These are phyloP conservation scores for Stephania japonica DNA, from an alignment of 164 flowering plant species.

Conservation along the genomic window DNA sequence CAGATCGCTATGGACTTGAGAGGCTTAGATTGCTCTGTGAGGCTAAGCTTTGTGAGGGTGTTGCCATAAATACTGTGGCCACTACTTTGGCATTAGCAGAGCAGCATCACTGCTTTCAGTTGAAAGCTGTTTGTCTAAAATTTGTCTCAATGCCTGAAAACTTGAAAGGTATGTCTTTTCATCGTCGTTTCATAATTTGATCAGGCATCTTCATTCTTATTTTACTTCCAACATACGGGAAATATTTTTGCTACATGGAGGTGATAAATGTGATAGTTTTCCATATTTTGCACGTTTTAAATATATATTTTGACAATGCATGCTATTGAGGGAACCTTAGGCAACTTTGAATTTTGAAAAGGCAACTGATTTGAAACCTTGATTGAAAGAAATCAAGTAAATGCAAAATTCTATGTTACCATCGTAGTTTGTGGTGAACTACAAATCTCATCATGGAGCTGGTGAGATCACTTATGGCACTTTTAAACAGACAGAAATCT, in stretches of 20 bases:
- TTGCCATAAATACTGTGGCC: conserved; percentile 88
- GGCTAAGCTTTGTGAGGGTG: conserved; percentile 69
- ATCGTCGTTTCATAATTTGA: neutral
- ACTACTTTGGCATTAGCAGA: conserved; percentile 96
- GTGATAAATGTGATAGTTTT: neutral
- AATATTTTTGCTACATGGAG: neutral
- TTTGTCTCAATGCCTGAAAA: conserved; percentile 73
- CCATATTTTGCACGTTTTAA: neutral
- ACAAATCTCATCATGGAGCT: neutral
- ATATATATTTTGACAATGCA: neutral
- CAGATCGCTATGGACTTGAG: conserved; percentile 90
- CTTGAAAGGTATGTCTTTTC: conserved; percentile 40
- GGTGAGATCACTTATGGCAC: neutral
- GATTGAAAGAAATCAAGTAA: neutral
- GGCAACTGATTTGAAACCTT: neutral
- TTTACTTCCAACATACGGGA: neutral
- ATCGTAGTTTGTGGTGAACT: neutral
- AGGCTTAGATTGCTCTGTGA: conserved; percentile 86
- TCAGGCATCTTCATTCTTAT: neutral
- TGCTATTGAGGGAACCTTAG: neutral
- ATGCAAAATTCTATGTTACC: neutral
- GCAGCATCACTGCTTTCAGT: conserved; percentile 87
- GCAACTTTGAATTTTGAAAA: neutral
- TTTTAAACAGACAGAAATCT: neutral
- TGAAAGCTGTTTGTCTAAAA: conserved; percentile 83